Evolutionary conservation across 345 rosid species (phyloP).

Genomic region (Populus davidiana): DNA sequence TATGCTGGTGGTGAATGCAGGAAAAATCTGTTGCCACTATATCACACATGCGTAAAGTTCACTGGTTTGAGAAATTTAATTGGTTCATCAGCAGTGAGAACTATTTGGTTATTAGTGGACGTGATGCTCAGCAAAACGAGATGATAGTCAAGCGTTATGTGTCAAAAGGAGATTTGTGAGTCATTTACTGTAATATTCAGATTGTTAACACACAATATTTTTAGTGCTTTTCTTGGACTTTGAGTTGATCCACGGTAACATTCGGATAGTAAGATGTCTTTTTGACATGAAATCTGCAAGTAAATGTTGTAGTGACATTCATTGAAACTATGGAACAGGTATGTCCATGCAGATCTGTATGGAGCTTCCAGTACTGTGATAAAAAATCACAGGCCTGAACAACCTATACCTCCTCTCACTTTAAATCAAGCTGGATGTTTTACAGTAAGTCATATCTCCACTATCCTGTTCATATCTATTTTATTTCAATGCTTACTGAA

Average conservation of each 20-base stretch:
- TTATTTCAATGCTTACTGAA: background rate
- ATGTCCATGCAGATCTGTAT: constrained; percentile 92
- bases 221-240: constrained; percentile 6
- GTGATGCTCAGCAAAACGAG: constrained; percentile 98
- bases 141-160: constrained; percentile 96
- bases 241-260: background rate
- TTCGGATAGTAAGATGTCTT: background rate
- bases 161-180: constrained; percentile 97
- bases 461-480: background rate
- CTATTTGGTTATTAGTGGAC: constrained; percentile 88
- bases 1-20: constrained; percentile 32
- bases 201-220: background rate
- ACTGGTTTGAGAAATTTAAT: constrained; percentile 98
- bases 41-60: constrained; percentile 92
- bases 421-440: constrained; percentile 96
- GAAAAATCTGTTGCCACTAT: constrained; percentile 85
- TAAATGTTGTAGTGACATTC: background rate
- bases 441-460: constrained; percentile 46
- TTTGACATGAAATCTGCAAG: background rate
- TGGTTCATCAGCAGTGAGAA: constrained; percentile 99
- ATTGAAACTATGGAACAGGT: constrained; percentile 49
- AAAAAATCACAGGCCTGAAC: constrained; percentile 91
- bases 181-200: constrained; percentile 10
- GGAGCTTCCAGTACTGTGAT: constrained; percentile 98
- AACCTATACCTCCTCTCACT: constrained; percentile 85